These are phyloP conservation scores for Fusarium keratoplasticum DNA, from an alignment of 2,329 filamentous ascomycete species.

Conservation along the genomic window DNA sequence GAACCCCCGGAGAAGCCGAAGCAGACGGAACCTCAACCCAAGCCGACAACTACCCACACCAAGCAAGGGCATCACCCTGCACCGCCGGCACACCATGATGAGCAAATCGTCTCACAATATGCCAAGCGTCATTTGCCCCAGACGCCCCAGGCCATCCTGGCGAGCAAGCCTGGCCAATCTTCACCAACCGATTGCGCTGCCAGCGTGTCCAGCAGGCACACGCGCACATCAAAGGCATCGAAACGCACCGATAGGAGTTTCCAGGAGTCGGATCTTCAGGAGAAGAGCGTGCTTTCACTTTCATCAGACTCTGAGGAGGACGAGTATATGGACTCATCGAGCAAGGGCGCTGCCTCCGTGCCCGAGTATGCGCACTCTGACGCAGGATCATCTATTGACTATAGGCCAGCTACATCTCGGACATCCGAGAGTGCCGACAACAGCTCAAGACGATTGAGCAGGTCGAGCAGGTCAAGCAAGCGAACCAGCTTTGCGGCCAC, in stretches of 20 bases:
- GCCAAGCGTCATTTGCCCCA: constrained; percentile 40
- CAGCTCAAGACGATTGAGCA: constrained; percentile 42
- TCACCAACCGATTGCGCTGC: constrained; percentile 57
- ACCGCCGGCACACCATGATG: constrained; percentile 31
- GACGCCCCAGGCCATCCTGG: constrained; percentile 32
- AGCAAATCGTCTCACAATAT: constrained; percentile 42
- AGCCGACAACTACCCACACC: constrained; percentile 10
- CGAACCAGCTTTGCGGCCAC: constrained; percentile 55
- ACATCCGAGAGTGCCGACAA: constrained; percentile 42
- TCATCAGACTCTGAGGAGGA: constrained; percentile 70
- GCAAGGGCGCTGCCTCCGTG: constrained; percentile 43
- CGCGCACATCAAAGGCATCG: constrained; percentile 65
- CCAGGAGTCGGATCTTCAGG: constrained; percentile 62
- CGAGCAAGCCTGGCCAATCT: constrained; percentile 43
- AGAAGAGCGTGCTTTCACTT: constrained; percentile 67
- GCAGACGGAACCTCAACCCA: constrained; percentile 21
- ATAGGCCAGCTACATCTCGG: constrained; percentile 36
- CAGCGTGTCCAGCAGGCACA: constrained; percentile 67
- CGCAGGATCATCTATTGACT: constrained; percentile 35
- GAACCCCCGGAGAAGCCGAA: constrained; percentile 30
- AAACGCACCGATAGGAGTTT: constrained; percentile 60
- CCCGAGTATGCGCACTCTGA: constrained; percentile 43
- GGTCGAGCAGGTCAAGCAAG: constrained; percentile 53
- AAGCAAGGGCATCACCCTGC: constrained; percentile 28
- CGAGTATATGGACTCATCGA: constrained; percentile 44